Percentiles rank a stretch among this genome's conserved stretches.
These are phyloP conservation scores for Adenanthera pavonina DNA, from an alignment of 306 rosid genomes.

Conservation along the genomic window DNA sequence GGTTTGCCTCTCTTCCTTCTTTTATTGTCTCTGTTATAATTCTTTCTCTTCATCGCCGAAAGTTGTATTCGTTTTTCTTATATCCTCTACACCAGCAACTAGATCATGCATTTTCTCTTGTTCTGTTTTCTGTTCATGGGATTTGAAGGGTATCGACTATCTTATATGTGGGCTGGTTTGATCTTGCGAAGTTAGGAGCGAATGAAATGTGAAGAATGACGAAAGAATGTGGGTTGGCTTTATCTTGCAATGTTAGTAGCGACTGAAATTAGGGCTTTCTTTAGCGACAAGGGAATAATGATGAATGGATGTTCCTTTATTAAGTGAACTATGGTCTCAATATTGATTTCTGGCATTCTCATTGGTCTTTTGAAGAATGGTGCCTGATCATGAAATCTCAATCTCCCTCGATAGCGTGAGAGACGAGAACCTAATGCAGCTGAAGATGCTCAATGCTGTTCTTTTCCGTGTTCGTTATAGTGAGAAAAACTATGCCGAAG, in stretches of 20 bases:
- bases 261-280: too few relatives aligned
- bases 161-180: neutral
- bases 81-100: neutral
- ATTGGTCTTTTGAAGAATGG: slow-evolving; percentile 50
- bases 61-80: neutral
- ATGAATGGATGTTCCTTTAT: neutral
- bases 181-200: neutral
- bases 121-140: neutral
- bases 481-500: slow-evolving; percentile 79
- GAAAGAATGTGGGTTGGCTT: neutral
- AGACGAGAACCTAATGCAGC: slow-evolving; percentile 91
- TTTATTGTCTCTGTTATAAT: too few relatives aligned
- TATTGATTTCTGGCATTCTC: neutral
- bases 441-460: slow-evolving; percentile 83
- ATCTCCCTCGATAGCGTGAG: slow-evolving; percentile 83
- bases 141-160: neutral
- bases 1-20: neutral
- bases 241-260: neutral
- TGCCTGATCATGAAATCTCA: slow-evolving; percentile 76
- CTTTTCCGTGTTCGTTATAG: slow-evolving; percentile 91
- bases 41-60: too few relatives aligned
- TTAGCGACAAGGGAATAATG: too few relatives aligned
- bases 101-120: neutral
- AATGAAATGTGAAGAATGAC: neutral
- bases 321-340: neutral